phyloP scores from a whole-genome alignment of 371 early-diverging fungal species.

The Umbelopsis sp. region DNA sequence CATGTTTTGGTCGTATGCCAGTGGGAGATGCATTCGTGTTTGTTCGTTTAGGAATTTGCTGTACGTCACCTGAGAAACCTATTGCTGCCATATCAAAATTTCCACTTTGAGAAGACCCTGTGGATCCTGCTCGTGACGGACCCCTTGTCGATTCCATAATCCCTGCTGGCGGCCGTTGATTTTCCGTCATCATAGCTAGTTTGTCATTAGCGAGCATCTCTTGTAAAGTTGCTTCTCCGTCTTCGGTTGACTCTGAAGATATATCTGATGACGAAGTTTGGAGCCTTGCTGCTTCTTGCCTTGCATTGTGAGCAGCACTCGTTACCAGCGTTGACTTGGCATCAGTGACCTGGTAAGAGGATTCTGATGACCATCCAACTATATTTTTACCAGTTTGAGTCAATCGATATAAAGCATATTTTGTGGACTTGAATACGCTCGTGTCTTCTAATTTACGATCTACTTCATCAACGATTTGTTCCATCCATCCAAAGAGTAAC shows the following conservation, averaged over 20 bases:
- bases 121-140: neutral
- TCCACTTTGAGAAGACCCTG: slow-evolving; percentile 2
- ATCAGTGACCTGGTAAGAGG: slow-evolving; percentile 8
- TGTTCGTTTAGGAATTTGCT: neutral
- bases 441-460: slow-evolving; percentile 30
- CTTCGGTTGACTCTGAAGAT: neutral
- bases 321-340: neutral
- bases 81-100: neutral
- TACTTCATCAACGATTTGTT: slow-evolving; percentile 50
- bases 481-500: slow-evolving; percentile 60
- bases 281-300: neutral
- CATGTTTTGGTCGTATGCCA: neutral
- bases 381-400: slow-evolving; percentile 53
- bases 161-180: neutral
- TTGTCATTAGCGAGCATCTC: slow-evolving; percentile 15
- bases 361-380: slow-evolving; percentile 52
- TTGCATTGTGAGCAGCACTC: neutral
- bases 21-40: neutral
- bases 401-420: slow-evolving; percentile 59
- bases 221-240: slow-evolving; percentile 13
- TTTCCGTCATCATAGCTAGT: slow-evolving; percentile 9
- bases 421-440: slow-evolving; percentile 43
- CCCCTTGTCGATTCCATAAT: neutral
- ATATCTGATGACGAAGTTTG: neutral
- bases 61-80: neutral